Evolutionary conservation across 371 early-diverging fungal species (phyloP), one percentile per base, ranked within the genome.

Genomic region (Smittium culicis): DNA sequence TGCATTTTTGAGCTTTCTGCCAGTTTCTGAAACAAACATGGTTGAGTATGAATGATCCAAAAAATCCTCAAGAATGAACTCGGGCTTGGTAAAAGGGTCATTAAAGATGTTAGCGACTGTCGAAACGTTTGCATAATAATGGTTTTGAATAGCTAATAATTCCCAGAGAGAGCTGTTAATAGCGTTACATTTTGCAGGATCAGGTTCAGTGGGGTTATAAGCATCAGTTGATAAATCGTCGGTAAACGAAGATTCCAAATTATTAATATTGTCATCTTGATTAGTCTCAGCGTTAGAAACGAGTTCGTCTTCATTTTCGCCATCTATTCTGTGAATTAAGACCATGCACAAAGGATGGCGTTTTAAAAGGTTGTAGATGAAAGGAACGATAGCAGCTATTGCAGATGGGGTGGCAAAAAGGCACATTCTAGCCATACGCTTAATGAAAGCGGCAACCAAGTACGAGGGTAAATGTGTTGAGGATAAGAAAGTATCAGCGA

Each of bases 101-200:
- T 83, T 79, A 70, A 94, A 94, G 27, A 91, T 82, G 67, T 85
- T 82, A 34, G 91, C 91, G 66, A 96, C 74, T 0, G 88, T 87
- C 0, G 92, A 81, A 0, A 96, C 88, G 70, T 87, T 87, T 63
- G 90, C 87, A 31, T 86, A 86, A 67, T 90, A 92, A 68, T 96
- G 96, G 55, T 82, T 77, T 67, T 87, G 81, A 35, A 96, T 76
- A 0, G 90, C 83, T 78, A 82, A 71, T 3, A 96, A 66, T 74
- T 96, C 97, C 97, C 97, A 96, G 64, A 96, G 76, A 8, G 91
- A 92, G 67, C 91, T 91, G 32, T 90, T 84, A 2, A 92, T 69
- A 0, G 96, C 96, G n/a, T 79, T 74, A 67, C 81, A 83, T 68
- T 90, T 83, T 68, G 84, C 84, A 8, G 92, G 94, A 71, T 94